Base-by-base conservation (phyloP, 1,139 yeast genomes). In the Arxiozyma heterogenica region DNA sequence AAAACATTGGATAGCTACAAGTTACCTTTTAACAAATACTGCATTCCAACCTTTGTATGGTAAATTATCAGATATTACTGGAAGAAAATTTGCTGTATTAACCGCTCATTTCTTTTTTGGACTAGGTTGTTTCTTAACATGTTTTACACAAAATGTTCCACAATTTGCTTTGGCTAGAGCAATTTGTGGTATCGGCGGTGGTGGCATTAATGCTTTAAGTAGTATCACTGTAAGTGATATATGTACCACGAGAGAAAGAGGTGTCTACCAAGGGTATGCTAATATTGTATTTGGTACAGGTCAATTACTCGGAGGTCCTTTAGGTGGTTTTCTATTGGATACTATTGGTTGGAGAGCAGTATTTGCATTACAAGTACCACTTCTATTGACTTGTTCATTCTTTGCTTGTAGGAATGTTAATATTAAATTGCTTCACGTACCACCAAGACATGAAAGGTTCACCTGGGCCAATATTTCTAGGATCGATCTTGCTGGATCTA, bases 291-390 rank as follows among this genome's bases (percentile, higher is more conserved):
- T 73, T 61, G 87, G 88, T 8, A 62, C 79, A 38, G 90, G 93
- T 4, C 83, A 86, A 41, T 81, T 86, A 41, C 71, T 82, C 7
- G 91, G 93, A 34, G 93, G 90, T 12, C 78, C 83, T 0, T 63
- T 81, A 47, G 88, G 96, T 49, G 96, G 96, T 18, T 59, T 83
- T 39, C 71, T 88, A 39, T 79, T 91, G 23, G 87, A 83, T 55
- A 64, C 70, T n/a, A 75, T 82, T 59, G 95, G 96, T 9, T 90
- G 97, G 96, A 80, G 88, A 64, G 76, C 75, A 61, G 81, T 82
- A 45, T 83, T 83, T 64, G 74, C 75, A 52, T 61, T 75, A 21
- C 88, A 83, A 64, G 80, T 80, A 0, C 96, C 96, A 0, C 68
- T 86, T 45, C 79, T 87, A 3, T 47, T 79, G 9, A 21, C 70